A percentile compares a stretch with the other conserved stretches of the same genome.
Conservation (phyloP, 2,329 filamentous ascomycete species). For the Rhynchosporium agropyri region DNA sequence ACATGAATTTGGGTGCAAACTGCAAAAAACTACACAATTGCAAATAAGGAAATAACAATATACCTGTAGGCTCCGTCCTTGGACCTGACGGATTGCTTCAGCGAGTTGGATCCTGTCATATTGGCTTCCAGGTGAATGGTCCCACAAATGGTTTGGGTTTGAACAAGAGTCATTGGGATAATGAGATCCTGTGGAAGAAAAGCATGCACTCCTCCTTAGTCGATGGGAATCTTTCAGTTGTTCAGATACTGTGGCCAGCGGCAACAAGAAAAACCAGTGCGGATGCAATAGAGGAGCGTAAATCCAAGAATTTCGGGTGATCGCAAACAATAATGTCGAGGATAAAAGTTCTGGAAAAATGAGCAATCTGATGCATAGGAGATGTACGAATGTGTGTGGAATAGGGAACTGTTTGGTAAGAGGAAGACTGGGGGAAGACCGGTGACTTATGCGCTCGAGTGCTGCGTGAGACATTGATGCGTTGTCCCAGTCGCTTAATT, state of each 20-base stretch:
- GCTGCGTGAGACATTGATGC: slow-evolving; percentile 39
- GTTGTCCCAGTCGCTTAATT: slow-evolving; percentile 36
- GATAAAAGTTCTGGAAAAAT: slow-evolving; percentile 26
- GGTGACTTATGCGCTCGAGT: slow-evolving; percentile 37
- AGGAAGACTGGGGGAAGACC: slow-evolving; percentile 27
- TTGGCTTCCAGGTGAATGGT: slow-evolving; percentile 38
- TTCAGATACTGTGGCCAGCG: slow-evolving; percentile 31
- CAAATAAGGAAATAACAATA: slow-evolving; percentile 37
- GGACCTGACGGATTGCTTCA: slow-evolving; percentile 36
- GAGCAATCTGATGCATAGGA: slow-evolving; percentile 29
- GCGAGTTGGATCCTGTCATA: slow-evolving; percentile 40
- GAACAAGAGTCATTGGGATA: slow-evolving; percentile 41
- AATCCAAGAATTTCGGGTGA: slow-evolving; percentile 21
- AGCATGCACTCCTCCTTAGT: slow-evolving; percentile 26
- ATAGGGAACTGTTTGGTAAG: slow-evolving; percentile 25
- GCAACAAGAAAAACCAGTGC: slow-evolving; percentile 22
- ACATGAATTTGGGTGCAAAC: slow-evolving; percentile 36
- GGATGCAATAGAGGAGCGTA: slow-evolving; percentile 19
- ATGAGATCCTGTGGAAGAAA: slow-evolving; percentile 27
- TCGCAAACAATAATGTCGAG: slow-evolving; percentile 32
- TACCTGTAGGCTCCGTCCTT: slow-evolving; percentile 41
- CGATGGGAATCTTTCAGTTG: slow-evolving; percentile 22
- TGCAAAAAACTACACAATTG: slow-evolving; percentile 26
- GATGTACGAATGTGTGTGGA: slow-evolving; percentile 24
- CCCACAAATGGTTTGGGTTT: slow-evolving; percentile 37